Percentiles rank a stretch among this genome's conserved stretches.
Evolutionary conservation across 768 basidiomycete genomes (phyloP).

Genomic region (Suillus spraguei): DNA sequence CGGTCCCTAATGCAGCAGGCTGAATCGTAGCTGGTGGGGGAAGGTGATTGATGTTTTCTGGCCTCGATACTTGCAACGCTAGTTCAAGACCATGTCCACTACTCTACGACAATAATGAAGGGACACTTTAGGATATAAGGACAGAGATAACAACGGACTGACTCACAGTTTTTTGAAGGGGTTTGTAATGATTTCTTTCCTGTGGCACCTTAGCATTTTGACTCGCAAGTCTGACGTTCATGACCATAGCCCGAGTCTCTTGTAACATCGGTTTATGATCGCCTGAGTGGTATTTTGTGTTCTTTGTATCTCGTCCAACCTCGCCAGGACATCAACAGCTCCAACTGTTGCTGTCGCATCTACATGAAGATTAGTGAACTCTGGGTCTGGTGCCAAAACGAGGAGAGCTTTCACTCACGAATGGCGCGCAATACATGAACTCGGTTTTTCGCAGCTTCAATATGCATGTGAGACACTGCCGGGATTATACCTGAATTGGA

Average conservation of each 20-base stretch:
- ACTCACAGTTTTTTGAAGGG: conserved; percentile 1
- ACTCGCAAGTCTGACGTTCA: background rate
- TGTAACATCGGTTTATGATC: no score
- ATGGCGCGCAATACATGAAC: background rate
- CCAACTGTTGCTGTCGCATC: background rate
- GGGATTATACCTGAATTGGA: background rate
- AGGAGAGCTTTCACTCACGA: background rate
- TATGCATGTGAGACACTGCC: background rate
- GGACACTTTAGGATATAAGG: background rate
- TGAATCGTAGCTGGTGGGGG: background rate
- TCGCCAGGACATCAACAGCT: no score
- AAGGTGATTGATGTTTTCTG: background rate
- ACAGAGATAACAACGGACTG: background rate
- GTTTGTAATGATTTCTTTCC: background rate
- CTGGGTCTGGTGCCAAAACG: background rate
- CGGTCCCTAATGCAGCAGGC: background rate
- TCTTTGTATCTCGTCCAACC: background rate
- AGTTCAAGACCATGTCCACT: background rate
- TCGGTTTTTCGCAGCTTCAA: background rate
- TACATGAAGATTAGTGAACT: background rate
- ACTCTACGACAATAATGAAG: background rate
- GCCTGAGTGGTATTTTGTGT: background rate
- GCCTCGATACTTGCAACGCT: background rate
- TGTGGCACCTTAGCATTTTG: background rate
- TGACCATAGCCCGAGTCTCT: background rate